Conservation (phyloP, 1,284 basidiomycete species). For the Boletellus deceptivus region DNA sequence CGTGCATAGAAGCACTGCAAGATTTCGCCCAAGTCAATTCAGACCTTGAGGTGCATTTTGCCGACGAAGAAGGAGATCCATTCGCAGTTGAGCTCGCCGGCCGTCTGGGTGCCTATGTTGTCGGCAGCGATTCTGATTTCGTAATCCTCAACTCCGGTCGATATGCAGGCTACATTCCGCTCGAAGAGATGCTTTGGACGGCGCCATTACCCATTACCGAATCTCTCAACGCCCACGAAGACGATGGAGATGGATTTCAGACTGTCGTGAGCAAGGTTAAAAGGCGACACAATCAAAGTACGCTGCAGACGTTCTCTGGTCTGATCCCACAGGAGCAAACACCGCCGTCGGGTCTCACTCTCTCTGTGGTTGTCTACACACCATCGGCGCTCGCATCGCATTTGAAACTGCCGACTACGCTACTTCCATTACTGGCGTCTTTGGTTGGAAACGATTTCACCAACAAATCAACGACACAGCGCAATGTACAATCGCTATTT, state of each 20-base stretch:
- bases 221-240: conserved; percentile 24
- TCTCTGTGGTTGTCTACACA: conserved; percentile 63
- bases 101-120: conserved; percentile 68
- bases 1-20: conserved; percentile 62
- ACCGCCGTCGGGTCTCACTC: conserved; percentile 36
- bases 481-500: conserved; percentile 60
- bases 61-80: conserved; percentile 86
- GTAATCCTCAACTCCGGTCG: conserved; percentile 72
- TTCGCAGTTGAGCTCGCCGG: conserved; percentile 83
- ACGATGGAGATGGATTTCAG: conserved; percentile 60
- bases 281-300: conserved; percentile 36
- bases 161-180: conserved; percentile 75
- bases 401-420: conserved; percentile 64
- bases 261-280: conserved; percentile 49
- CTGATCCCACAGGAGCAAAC: conserved; percentile 54
- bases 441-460: conserved; percentile 87
- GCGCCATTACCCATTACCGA: conserved; percentile 25
- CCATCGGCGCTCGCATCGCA: conserved; percentile 63
- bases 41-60: conserved; percentile 60
- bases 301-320: conserved; percentile 39
- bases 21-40: conserved; percentile 38
- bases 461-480: conserved; percentile 43
- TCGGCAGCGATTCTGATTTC: conserved; percentile 82
- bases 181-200: conserved; percentile 79
- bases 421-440: conserved; percentile 83